Percentiles rank a stretch among this genome's conserved stretches.
Evolutionary conservation across 352 stramenopile genomes (phyloP).

Genomic region (Phytophthora tubulina): DNA sequence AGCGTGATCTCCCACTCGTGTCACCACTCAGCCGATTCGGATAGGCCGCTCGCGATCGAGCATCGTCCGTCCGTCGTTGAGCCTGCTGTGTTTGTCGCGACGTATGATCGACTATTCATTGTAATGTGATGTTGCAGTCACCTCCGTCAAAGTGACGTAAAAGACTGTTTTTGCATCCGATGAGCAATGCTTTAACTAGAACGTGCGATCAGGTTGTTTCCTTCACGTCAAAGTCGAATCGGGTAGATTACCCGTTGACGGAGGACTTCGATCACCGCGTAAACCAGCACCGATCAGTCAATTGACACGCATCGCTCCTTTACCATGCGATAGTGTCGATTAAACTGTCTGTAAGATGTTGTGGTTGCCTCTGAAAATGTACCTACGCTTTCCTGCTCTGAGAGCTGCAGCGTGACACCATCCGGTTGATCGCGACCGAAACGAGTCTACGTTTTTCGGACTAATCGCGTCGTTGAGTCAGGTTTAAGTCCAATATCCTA

Average conservation of each 20-base stretch:
- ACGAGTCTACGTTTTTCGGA: neutral
- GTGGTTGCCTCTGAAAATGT: neutral
- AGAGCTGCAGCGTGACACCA: constrained; percentile 3
- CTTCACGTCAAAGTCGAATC: too few species aligned
- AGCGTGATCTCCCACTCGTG: constrained; percentile 18
- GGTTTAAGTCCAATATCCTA: too few species aligned
- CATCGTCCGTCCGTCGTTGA: neutral
- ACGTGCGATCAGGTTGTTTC: too few species aligned
- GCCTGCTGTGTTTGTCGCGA: neutral
- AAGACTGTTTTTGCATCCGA: too few species aligned
- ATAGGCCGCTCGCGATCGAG: neutral
- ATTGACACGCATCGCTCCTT: constrained; percentile 4
- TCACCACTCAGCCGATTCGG: constrained; percentile 11
- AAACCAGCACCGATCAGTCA: neutral
- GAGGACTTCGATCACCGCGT: too few species aligned
- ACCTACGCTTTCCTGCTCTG: constrained; percentile 14
- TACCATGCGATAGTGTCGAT: constrained; percentile 1
- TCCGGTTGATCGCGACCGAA: constrained; percentile 1
- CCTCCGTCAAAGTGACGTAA: too few species aligned
- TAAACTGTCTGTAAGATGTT: neutral
- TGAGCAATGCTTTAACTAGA: too few species aligned
- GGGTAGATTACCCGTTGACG: too few species aligned
- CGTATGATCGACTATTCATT: neutral
- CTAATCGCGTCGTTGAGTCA: too few species aligned
- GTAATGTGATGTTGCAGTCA: neutral